Evolutionary conservation across 768 basidiomycete genomes (phyloP).

Genomic region (Pulveroboletus sp.): DNA sequence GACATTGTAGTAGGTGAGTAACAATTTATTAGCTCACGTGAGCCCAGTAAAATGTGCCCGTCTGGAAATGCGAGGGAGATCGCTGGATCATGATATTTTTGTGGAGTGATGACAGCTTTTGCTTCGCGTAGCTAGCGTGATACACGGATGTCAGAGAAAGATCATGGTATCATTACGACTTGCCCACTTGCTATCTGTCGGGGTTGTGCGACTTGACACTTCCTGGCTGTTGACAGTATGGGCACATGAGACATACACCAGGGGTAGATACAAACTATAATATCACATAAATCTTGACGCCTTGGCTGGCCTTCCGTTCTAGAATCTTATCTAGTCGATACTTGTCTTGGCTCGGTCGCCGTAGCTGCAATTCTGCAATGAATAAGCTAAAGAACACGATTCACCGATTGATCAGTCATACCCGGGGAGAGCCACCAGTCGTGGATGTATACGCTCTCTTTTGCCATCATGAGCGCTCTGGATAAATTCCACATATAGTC

Average conservation of each 20-base stretch:
- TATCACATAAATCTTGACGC: conserved; percentile 94
- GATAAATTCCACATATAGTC: conserved; percentile 99
- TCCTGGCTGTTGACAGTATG: conserved; percentile 59
- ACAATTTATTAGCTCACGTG: conserved; percentile 54
- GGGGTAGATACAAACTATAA: conserved; percentile 60
- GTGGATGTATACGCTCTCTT: conserved; percentile 88
- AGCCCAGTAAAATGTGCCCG: conserved; percentile 98
- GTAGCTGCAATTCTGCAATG: conserved; percentile 68
- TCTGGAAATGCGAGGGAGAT: conserved; percentile 95
- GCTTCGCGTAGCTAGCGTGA: conserved; percentile 75
- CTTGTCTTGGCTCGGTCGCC: conserved; percentile 77
- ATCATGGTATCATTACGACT: not conserved
- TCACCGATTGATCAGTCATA: conserved; percentile 26
- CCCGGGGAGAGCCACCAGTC: conserved; percentile 98
- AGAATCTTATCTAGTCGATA: conserved; percentile 86
- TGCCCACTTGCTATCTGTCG: conserved; percentile 83
- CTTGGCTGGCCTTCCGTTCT: conserved; percentile 88
- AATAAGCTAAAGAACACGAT: not conserved
- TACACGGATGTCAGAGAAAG: conserved; percentile 6
- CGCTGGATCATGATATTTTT: conserved; percentile 95
- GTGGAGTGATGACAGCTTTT: conserved; percentile 71
- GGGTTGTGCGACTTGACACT: conserved; percentile 92
- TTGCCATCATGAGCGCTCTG: conserved; percentile 83
- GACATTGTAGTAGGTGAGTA: not conserved
- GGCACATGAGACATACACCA: not conserved